phyloP scores from a whole-genome alignment of 2,329 filamentous ascomycete genomes.

The Colletotrichum costaricense region DNA sequence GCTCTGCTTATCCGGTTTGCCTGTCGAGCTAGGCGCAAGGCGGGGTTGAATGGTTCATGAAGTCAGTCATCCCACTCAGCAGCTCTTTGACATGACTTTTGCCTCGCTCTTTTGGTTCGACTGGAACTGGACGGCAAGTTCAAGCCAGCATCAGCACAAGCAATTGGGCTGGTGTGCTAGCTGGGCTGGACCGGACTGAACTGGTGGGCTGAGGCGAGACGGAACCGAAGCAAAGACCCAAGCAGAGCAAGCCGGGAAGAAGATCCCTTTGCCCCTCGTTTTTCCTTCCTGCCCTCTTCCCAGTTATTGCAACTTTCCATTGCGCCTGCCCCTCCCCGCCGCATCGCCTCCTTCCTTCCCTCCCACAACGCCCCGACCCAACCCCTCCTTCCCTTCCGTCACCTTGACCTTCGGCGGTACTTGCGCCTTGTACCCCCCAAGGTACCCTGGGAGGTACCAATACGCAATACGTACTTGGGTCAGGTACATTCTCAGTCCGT shows the following conservation, averaged over 20 bases:
- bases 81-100: not conserved
- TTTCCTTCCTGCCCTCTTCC: slow-evolving; percentile 42
- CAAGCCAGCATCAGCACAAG: not conserved
- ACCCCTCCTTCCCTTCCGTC: slow-evolving; percentile 11
- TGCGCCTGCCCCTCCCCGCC: not conserved
- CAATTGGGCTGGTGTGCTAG: not conserved
- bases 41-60: slow-evolving; percentile 10
- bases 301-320: not conserved
- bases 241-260: slow-evolving; percentile 3
- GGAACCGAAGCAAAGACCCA: not conserved
- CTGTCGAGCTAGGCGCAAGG: slow-evolving; percentile 8
- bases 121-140: not conserved
- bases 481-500: slow-evolving; percentile 19
- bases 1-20: not conserved
- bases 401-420: not conserved
- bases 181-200: not conserved
- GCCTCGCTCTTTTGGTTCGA: not conserved
- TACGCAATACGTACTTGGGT: slow-evolving; percentile 3
- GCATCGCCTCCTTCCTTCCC: not conserved
- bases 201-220: slow-evolving; percentile 6
- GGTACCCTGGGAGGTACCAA: too few species aligned
- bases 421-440: not conserved
- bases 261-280: slow-evolving; percentile 17
- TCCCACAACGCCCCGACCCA: not conserved
- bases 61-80: slow-evolving; percentile 31